These are phyloP conservation scores for Syncephalastrum sp. DNA, from an alignment of 371 early-diverging fungal species.

Conservation along the genomic window DNA sequence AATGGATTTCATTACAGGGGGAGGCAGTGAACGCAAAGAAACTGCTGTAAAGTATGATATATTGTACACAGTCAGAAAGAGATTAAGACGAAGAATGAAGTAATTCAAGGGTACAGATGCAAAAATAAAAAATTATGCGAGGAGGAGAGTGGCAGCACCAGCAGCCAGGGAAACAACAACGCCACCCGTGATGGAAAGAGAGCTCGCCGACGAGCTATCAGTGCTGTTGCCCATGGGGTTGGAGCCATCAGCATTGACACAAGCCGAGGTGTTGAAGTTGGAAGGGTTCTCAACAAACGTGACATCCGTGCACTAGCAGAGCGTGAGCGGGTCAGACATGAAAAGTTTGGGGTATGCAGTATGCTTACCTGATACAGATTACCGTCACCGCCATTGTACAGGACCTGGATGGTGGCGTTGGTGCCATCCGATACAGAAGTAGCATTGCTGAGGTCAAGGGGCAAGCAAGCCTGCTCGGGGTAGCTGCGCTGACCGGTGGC, in stretches of 20 bases:
- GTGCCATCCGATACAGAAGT: constrained; percentile 38
- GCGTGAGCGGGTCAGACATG: not conserved
- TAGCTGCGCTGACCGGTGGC: constrained; percentile 32
- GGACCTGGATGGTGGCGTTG: constrained; percentile 56
- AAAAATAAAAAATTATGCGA: not conserved
- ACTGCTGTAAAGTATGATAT: no score
- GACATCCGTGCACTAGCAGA: constrained; percentile 53
- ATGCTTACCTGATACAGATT: constrained; percentile 50
- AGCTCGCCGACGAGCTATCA: constrained; percentile 2
- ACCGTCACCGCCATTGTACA: constrained; percentile 60
- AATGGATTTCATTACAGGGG: no score
- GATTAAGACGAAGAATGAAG: no score
- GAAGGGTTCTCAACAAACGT: constrained; percentile 34
- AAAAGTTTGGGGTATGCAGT: not conserved
- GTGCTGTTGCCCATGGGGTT: constrained; percentile 1
- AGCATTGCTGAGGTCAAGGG: constrained; percentile 31
- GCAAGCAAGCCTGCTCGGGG: constrained; percentile 47
- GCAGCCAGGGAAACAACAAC: constrained; percentile 9
- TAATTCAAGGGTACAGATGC: not conserved
- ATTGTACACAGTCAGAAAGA: no score
- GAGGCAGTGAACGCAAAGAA: no score
- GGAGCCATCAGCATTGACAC: constrained; percentile 38
- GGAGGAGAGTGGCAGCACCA: constrained; percentile 6
- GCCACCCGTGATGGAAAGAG: not conserved
- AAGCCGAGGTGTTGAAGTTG: constrained; percentile 41